These are phyloP conservation scores for Dryas integrifolia DNA, from an alignment of 331 rosid species.

Conservation along the genomic window DNA sequence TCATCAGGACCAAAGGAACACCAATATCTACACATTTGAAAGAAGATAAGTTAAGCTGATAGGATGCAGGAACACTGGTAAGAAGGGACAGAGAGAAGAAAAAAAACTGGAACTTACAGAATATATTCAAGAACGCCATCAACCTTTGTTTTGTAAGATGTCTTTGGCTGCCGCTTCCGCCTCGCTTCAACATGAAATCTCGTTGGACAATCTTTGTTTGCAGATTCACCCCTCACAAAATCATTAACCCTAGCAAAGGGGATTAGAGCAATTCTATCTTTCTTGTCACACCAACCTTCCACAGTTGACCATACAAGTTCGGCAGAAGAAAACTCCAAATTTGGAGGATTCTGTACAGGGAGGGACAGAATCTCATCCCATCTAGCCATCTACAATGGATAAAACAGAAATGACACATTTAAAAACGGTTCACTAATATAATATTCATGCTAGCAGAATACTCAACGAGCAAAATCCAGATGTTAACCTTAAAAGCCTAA, in stretches of 20 bases:
- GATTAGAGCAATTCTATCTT: slow-evolving; percentile 77
- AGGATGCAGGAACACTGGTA: slow-evolving; percentile 8
- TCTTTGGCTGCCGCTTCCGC: slow-evolving; percentile 53
- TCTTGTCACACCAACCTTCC: slow-evolving; percentile 88
- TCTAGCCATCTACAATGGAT: slow-evolving; percentile 60
- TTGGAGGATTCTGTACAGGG: slow-evolving; percentile 87
- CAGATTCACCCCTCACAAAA: slow-evolving; percentile 84
- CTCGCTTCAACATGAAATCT: slow-evolving; percentile 94
- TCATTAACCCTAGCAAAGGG: slow-evolving; percentile 89
- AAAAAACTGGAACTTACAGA: slow-evolving; percentile 53
- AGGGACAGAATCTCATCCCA: slow-evolving; percentile 95
- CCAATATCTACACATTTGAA: slow-evolving; percentile 67
- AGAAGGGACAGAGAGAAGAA: slow-evolving; percentile 3
- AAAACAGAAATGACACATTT: neutral
- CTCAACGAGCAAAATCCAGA: neutral
- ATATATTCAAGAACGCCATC: slow-evolving; percentile 90
- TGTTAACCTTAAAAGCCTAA: neutral
- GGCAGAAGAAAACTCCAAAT: slow-evolving; percentile 65
- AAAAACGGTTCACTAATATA: neutral
- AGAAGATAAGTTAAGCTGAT: slow-evolving; percentile 15
- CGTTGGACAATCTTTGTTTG: slow-evolving; percentile 77
- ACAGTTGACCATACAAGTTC: slow-evolving; percentile 88
- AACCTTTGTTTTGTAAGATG: slow-evolving; percentile 69
- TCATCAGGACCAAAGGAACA: slow-evolving; percentile 99
- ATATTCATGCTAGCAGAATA: neutral